Evolutionary conservation across 768 basidiomycete species (phyloP), one percentile per base, ranked within the genome.

Genomic region (Trametes cinnabarina): DNA sequence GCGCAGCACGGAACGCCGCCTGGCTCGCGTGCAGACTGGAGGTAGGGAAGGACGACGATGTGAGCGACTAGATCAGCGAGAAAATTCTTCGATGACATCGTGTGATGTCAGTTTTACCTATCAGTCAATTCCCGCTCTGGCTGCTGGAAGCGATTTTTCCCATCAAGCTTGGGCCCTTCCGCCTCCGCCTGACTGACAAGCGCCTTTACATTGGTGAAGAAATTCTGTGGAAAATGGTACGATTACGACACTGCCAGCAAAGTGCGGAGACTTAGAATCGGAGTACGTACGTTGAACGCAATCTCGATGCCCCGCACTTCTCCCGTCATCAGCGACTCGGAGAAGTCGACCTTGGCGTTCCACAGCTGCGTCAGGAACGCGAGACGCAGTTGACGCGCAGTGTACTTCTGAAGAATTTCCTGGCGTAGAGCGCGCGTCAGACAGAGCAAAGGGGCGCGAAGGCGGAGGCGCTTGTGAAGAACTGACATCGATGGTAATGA

Each of bases 281-380:
- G 14, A 37, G 46, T 12, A 70, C 85, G 68, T 66, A 97, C 96
- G 71, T 97, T 95, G 65, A 98, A 80, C 15, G 85, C 82, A 5
- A 78, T 78, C 73, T 99, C 97, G 25, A 93, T 80, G 53, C 82
- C 87, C 62, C 87, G 85, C 17, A 96, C 92, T 77, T 98, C 95
- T 28, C 87, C 85, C 30, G 87, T 87, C 90, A 92, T 91, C 55
- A 90, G 73, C 10, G 87, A 86, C 68, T 94, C 91, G 28, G 94
- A 95, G 72, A 97, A 97, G 71, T 99, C 97, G 51, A 98, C 82
- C 71, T 92, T 92, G 20, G 90, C 80, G 69, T 88, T 94, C 97
- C 97, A 99, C 34, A 87, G 74, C 68, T 95, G 93, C 5, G 86
- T 83, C 63, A 98, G 75, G 79, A 99, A 99, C 0, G 92, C 90